These are phyloP conservation scores for Macrotyloma uniflorum DNA, from an alignment of 306 rosid species.

Conservation along the genomic window DNA sequence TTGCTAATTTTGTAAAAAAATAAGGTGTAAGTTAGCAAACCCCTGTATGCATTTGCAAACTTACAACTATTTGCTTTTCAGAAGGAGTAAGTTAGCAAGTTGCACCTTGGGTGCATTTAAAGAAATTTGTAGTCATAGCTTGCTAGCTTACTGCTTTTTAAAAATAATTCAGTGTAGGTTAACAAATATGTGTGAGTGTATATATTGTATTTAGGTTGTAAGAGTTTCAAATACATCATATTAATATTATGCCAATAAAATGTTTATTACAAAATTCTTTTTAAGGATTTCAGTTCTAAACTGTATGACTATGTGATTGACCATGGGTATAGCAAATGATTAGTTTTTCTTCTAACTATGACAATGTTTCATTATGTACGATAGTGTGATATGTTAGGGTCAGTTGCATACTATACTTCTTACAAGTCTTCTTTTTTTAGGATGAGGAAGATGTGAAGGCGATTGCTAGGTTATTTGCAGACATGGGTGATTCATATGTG, in stretches of 20 bases:
- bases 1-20: too few species aligned
- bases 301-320: slow-evolving; percentile 13
- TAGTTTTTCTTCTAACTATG: neutral
- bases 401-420: slow-evolving; percentile 15
- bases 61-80: too few species aligned
- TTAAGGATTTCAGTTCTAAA: slow-evolving; percentile 6
- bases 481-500: slow-evolving; percentile 98
- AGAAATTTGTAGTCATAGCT: too few species aligned
- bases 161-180: too few species aligned
- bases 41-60: too few species aligned
- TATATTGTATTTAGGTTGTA: neutral
- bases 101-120: too few species aligned
- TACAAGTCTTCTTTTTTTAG: slow-evolving; percentile 46
- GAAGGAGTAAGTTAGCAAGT: too few species aligned
- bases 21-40: too few species aligned
- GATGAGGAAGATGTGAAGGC: slow-evolving; percentile 99
- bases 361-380: neutral
- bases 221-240: neutral
- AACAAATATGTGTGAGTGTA: too few species aligned
- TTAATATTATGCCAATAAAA: neutral
- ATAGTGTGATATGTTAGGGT: neutral
- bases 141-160: too few species aligned
- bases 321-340: slow-evolving; percentile 17
- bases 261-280: neutral
- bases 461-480: slow-evolving; percentile 95